These are phyloP conservation scores for Mycena polygramma DNA, from an alignment of 768 basidiomycete genomes.

Conservation along the genomic window DNA sequence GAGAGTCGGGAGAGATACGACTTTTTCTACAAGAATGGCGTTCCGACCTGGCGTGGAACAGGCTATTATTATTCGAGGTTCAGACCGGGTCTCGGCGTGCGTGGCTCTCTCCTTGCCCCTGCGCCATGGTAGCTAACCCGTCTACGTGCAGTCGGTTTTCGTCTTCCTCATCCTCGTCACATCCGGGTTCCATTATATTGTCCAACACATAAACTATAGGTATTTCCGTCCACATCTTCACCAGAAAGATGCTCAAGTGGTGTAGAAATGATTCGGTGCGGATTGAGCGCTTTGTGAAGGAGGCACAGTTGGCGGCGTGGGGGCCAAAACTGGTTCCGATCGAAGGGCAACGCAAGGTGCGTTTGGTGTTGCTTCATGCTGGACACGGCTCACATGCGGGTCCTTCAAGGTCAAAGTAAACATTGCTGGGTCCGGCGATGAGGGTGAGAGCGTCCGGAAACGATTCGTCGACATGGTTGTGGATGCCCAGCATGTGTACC, in stretches of 20 bases:
- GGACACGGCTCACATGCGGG: conserved; percentile 15
- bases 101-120: conserved; percentile 15
- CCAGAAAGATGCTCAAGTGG: neutral
- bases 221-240: neutral
- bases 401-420: conserved; percentile 77
- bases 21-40: conserved; percentile 97
- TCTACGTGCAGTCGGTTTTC: conserved; percentile 71
- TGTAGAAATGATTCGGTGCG: conserved; percentile 59
- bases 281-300: conserved; percentile 69
- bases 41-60: conserved; percentile 96
- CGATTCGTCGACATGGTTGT: conserved; percentile 86
- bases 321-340: conserved; percentile 79
- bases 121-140: neutral
- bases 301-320: conserved; percentile 85
- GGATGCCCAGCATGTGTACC: conserved; percentile 79
- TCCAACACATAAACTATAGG: conserved; percentile 80
- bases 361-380: conserved; percentile 26
- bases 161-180: conserved; percentile 83
- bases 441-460: conserved; percentile 62
- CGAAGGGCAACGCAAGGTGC: conserved; percentile 78
- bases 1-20: conserved; percentile 89
- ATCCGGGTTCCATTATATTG: conserved; percentile 84
- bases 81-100: conserved; percentile 21
- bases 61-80: conserved; percentile 98
- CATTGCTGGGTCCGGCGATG: conserved; percentile 67